These are phyloP conservation scores for Styphnolobium japonicum DNA, from an alignment of 306 rosid genomes.

Conservation along the genomic window DNA sequence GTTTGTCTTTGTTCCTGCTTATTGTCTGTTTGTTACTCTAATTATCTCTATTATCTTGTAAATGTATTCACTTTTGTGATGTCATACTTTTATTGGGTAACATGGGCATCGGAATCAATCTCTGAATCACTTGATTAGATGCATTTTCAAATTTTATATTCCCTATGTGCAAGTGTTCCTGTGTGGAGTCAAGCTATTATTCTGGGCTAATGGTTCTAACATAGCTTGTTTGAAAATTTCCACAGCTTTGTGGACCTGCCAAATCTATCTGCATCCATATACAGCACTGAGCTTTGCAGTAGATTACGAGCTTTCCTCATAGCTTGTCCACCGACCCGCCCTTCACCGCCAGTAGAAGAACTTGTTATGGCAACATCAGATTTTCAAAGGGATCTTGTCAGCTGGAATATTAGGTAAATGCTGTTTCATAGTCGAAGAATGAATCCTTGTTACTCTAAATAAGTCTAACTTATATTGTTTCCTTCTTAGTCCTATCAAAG, in stretches of 20 bases:
- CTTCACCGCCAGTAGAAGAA: constrained; percentile 83
- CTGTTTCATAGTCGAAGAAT: background rate
- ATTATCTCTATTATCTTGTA: background rate
- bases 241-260: constrained; percentile 94
- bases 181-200: constrained; percentile 14
- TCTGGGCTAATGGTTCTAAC: constrained; percentile 27
- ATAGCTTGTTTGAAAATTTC: constrained; percentile 10
- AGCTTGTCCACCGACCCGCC: constrained; percentile 91
- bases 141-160: constrained; percentile 19
- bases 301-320: constrained; percentile 86
- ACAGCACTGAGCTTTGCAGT: constrained; percentile 85
- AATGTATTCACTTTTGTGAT: background rate
- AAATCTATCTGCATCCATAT: constrained; percentile 87
- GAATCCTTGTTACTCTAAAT: background rate
- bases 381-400: constrained; percentile 79
- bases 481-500: constrained; percentile 69
- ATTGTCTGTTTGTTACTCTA: background rate
- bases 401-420: constrained; percentile 74
- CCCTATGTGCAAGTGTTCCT: background rate
- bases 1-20: background rate
- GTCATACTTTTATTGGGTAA: background rate
- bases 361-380: constrained; percentile 94
- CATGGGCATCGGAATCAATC: background rate
- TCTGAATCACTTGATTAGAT: background rate
- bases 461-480: constrained; percentile 16